Percentiles rank a stretch among this genome's conserved stretches.
phyloP scores from a whole-genome alignment of 2,329 filamentous ascomycete genomes.

The Lachnellula willkommii region DNA sequence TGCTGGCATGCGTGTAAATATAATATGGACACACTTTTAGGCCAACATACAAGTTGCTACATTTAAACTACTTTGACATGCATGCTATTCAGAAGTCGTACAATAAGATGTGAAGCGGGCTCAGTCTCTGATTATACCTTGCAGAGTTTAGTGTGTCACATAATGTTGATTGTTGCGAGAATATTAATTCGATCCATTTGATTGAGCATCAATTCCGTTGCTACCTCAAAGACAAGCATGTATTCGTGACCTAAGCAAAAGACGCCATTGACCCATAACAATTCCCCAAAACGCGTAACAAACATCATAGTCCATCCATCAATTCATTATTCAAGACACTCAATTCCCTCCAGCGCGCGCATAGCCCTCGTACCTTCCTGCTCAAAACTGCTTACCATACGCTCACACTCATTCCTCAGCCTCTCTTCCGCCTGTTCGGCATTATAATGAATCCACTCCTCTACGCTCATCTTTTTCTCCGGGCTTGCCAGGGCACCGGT shows the following conservation, averaged over 20 bases:
- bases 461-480: constrained; percentile 86
- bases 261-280: neutral
- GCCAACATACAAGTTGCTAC: no score
- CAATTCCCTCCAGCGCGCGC: constrained; percentile 67
- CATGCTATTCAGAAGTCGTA: no score
- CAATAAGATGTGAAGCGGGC: no score
- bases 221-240: neutral
- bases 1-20: neutral
- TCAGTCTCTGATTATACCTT: no score
- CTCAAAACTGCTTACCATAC: constrained; percentile 77
- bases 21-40: no score
- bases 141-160: no score
- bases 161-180: no score
- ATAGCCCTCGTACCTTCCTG: constrained; percentile 75
- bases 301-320: neutral
- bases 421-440: constrained; percentile 74
- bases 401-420: constrained; percentile 75
- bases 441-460: constrained; percentile 85
- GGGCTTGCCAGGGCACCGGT: constrained; percentile 62
- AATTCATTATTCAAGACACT: constrained; percentile 19
- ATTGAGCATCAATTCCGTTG: neutral
- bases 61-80: no score
- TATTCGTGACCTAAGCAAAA: neutral
- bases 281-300: constrained; percentile 3
- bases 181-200: no score